Evolutionary conservation across 257 asterid genomes (phyloP), one percentile per base, ranked within the genome.

Genomic region (Fraxinus cuspidata): DNA sequence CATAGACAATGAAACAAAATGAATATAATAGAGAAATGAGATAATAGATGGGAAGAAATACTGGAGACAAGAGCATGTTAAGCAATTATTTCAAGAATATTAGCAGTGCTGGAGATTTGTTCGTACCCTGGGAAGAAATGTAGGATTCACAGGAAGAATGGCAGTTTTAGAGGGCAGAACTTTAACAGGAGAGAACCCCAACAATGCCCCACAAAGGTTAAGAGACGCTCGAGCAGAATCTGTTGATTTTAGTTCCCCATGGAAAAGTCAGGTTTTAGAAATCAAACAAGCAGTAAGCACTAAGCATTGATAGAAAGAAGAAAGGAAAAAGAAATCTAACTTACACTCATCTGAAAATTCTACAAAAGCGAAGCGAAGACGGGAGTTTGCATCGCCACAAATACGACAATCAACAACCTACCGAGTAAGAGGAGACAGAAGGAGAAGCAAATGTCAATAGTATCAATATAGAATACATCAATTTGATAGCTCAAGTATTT

Each of bases 141-240:
- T 91, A 37, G 99, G 98, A 83, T 95, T 95, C 79, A 91, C 98
- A 0, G 99, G 99, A 76, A 93, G 96, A 69, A 95, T 93, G 71
- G 99, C 98, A 71, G 99, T 95, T 88, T 93, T 95, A 64, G 99
- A 95, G 73, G 97, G 99, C 76, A 90, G 85, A 78, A 95, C 99
- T 90, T 88, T 93, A 81, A 95, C 79, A 2, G 89, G 97, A 66
- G 95, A 88, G 84, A 90, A 86, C 38, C 98, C 99, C 56, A 95
- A 86, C 64, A 87, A 73, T 25, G 91, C 83, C 16, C 98, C 97
- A 56, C 88, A 80, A 73, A 95, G 92, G 82, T 72, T 81, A 80
- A 93, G 97, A 44, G 98, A 86, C 58, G 86, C 87, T 81, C 86
- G 82, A 67, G 98, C 98, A 83, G 97, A 89, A 82, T 82, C 99